Conservation (phyloP, 768 basidiomycete species). For the Clavulina sp. region DNA sequence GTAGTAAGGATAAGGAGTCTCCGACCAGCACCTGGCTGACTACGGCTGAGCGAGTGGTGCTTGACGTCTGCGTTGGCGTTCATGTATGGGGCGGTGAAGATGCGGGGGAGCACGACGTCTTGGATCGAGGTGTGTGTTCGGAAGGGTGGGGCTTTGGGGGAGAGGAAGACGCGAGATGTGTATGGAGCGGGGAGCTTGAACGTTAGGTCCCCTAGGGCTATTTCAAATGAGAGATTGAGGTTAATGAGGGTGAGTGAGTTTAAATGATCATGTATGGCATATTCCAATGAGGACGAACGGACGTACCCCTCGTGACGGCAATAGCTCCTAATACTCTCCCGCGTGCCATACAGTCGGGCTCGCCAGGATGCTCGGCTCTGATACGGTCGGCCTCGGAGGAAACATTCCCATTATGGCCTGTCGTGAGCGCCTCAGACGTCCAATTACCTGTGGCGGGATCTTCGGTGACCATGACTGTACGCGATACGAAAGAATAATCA, state of each 20-base stretch:
- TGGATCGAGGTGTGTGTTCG: conserved; percentile 32
- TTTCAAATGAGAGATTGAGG: not conserved
- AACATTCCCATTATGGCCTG: not conserved
- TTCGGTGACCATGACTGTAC: conserved; percentile 30
- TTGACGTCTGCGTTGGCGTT: conserved; percentile 45
- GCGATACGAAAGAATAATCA: not conserved
- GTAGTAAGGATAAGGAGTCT: not conserved
- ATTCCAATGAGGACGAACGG: conserved; percentile 14
- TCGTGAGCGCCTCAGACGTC: conserved; percentile 21
- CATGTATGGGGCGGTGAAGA: conserved; percentile 48
- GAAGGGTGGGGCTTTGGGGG: conserved; percentile 44
- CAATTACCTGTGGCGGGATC: conserved; percentile 33
- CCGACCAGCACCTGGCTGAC: not conserved
- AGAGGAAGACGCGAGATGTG: conserved; percentile 47
- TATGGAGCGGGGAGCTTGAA: conserved; percentile 60
- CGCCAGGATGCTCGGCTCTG: conserved; percentile 22
- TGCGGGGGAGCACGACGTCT: conserved; percentile 38
- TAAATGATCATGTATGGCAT: too few relatives aligned
- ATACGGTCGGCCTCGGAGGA: conserved; percentile 21
- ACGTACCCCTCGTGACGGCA: conserved; percentile 56
- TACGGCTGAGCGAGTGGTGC: conserved; percentile 19
- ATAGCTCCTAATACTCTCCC: conserved; percentile 25
- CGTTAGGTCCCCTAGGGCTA: conserved; percentile 52
- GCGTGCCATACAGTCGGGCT: not conserved
- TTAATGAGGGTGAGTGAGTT: conserved; percentile 5